These are phyloP conservation scores for Globisporangium radiosum DNA, from an alignment of 352 stramenopile genomes.

Conservation along the genomic window DNA sequence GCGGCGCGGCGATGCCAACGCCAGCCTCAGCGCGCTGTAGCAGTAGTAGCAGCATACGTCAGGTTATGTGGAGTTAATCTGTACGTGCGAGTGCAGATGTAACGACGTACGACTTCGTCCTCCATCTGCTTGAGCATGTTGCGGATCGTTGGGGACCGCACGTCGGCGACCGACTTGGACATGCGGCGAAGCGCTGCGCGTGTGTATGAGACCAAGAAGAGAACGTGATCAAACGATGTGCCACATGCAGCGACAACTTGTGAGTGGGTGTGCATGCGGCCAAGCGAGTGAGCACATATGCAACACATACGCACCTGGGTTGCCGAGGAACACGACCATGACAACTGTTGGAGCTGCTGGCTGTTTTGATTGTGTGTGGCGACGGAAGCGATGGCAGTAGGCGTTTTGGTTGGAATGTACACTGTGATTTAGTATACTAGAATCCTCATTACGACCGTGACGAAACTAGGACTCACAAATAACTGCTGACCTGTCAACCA, in stretches of 20 bases:
- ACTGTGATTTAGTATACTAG: too few species aligned
- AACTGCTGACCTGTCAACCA: too few species aligned
- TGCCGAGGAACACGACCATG: conserved; percentile 73
- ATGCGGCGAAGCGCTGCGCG: conserved; percentile 53
- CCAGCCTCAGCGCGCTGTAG: conserved; percentile 53
- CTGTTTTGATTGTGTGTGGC: neutral
- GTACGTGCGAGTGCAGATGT: neutral
- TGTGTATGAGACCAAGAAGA: neutral
- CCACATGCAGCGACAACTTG: neutral
- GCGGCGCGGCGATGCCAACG: conserved; percentile 69
- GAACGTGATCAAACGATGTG: too few species aligned
- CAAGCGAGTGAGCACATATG: neutral
- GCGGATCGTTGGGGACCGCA: conserved; percentile 36
- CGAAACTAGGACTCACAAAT: too few species aligned
- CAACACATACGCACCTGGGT: conserved; percentile 33
- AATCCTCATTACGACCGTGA: too few species aligned
- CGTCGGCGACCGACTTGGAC: conserved; percentile 60
- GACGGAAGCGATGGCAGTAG: too few species aligned
- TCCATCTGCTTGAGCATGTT: conserved; percentile 56
- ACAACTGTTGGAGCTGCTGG: neutral
- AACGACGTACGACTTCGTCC: conserved; percentile 36
- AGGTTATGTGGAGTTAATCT: neutral
- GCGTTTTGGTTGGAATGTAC: too few species aligned
- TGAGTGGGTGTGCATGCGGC: neutral
- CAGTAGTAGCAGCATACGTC: neutral